A percentile compares a stretch with the other conserved stretches of the same genome.
Evolutionary conservation across 1,139 yeast genomes (phyloP).

Genomic region (Sporopachydermia cereana): DNA sequence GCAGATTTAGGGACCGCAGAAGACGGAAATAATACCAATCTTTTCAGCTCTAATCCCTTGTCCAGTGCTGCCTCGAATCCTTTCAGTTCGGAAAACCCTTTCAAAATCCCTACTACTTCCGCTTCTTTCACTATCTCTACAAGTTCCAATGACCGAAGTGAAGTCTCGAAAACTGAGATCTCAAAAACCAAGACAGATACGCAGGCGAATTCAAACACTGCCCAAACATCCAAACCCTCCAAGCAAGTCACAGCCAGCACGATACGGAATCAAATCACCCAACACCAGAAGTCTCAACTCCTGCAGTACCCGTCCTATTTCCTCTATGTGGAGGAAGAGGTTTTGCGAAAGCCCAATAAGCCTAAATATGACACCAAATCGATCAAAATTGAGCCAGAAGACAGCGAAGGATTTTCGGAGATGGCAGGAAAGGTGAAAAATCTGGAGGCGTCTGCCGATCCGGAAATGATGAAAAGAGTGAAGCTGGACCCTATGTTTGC

Average conservation of each 20-base stretch:
- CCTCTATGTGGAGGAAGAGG: conserved; percentile 58
- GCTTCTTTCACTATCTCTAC: conserved; percentile 9
- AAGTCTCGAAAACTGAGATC: conserved; percentile 1
- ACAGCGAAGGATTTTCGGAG: conserved; percentile 24
- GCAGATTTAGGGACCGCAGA: conserved; percentile 33
- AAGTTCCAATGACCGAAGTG: background rate
- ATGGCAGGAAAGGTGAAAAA: conserved; percentile 18
- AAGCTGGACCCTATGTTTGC: conserved; percentile 58
- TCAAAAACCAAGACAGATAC: conserved; percentile 6
- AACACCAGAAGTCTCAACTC: conserved; percentile 19
- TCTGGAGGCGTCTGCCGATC: conserved; percentile 12
- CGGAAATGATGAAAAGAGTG: conserved; percentile 8
- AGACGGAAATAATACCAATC: conserved; percentile 16
- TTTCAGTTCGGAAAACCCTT: conserved; percentile 19
- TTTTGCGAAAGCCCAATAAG: conserved; percentile 29
- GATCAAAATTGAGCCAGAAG: conserved; percentile 28
- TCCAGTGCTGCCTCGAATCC: conserved; percentile 21
- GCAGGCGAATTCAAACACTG: conserved; percentile 4
- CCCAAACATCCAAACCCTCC: background rate
- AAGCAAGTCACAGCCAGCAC: background rate
- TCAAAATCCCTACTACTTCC: conserved; percentile 12
- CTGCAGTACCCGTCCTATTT: conserved; percentile 54
- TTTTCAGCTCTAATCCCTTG: too few species aligned
- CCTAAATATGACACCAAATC: conserved; percentile 32
- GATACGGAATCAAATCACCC: background rate